Evolutionary conservation across 495 filamentous ascomycete species (phyloP).

Genomic region (Cetradonia linearis): DNA sequence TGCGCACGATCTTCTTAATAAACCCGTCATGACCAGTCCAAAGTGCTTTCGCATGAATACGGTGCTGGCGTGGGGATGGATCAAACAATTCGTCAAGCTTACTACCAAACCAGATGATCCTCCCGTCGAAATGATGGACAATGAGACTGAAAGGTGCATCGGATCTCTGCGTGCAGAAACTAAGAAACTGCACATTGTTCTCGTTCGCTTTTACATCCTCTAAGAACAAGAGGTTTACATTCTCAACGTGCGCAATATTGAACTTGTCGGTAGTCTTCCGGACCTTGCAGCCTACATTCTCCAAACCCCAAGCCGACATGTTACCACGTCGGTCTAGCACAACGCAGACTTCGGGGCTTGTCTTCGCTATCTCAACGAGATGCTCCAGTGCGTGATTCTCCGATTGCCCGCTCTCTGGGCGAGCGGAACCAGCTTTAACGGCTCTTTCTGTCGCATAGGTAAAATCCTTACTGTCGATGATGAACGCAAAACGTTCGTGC

Average conservation of each 20-base stretch:
- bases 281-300: conserved; percentile 71
- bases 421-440: conserved; percentile 44
- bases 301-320: conserved; percentile 92
- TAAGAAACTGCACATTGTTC: conserved; percentile 60
- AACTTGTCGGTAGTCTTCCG: conserved; percentile 63
- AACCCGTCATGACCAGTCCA: conserved; percentile 80
- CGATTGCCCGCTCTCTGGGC: conserved; percentile 40
- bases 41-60: conserved; percentile 47
- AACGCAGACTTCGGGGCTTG: conserved; percentile 77
- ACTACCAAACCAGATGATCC: conserved; percentile 69
- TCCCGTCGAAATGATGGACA: conserved; percentile 78
- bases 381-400: conserved; percentile 68
- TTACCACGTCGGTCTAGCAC: conserved; percentile 73
- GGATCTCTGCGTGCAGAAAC: conserved; percentile 52
- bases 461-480: conserved; percentile 78
- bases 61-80: conserved; percentile 53
- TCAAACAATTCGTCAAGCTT: conserved; percentile 75
- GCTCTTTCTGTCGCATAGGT: conserved; percentile 64
- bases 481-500: conserved; percentile 59
- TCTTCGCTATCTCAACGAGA: conserved; percentile 76
- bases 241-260: conserved; percentile 76
- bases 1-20: conserved; percentile 77
- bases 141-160: conserved; percentile 63
- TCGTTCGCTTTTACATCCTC: conserved; percentile 34
- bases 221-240: conserved; percentile 56